phyloP scores from a whole-genome alignment of 345 rosid genomes.

The Camelina sativa region DNA sequence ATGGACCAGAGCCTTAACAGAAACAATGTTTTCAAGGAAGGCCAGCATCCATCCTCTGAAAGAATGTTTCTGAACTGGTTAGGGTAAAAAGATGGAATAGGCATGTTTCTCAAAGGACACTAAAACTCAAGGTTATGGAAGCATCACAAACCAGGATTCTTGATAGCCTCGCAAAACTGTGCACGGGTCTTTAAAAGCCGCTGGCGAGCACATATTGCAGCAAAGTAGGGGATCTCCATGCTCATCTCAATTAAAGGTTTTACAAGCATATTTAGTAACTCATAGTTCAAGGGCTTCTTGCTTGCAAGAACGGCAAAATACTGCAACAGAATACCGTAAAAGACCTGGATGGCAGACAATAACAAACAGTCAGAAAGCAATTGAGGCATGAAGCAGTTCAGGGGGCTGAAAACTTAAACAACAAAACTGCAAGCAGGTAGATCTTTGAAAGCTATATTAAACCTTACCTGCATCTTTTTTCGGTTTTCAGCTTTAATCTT shows the following conservation, averaged over 20 bases:
- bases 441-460: constrained; percentile 9
- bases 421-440: neutral
- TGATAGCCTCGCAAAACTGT: constrained; percentile 75
- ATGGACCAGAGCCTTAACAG: constrained; percentile 91
- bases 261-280: constrained; percentile 77
- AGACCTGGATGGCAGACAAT: constrained; percentile 61
- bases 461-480: constrained; percentile 86
- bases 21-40: constrained; percentile 82
- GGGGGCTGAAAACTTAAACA: neutral
- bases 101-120: constrained; percentile 9
- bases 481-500: constrained; percentile 88
- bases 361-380: constrained; percentile 18
- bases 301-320: constrained; percentile 83
- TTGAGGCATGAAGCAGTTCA: constrained; percentile 15
- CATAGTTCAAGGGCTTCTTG: constrained; percentile 74
- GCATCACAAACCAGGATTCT: constrained; percentile 64
- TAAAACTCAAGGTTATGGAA: constrained; percentile 7
- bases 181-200: constrained; percentile 65
- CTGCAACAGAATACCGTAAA: constrained; percentile 87
- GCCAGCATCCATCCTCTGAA: constrained; percentile 85
- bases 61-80: constrained; percentile 24
- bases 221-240: constrained; percentile 85
- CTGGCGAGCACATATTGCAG: constrained; percentile 96
- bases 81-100: constrained; percentile 13
- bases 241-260: constrained; percentile 93